Evolutionary conservation across 306 rosid genomes (phyloP).

Genomic region (Malus sylvestris): DNA sequence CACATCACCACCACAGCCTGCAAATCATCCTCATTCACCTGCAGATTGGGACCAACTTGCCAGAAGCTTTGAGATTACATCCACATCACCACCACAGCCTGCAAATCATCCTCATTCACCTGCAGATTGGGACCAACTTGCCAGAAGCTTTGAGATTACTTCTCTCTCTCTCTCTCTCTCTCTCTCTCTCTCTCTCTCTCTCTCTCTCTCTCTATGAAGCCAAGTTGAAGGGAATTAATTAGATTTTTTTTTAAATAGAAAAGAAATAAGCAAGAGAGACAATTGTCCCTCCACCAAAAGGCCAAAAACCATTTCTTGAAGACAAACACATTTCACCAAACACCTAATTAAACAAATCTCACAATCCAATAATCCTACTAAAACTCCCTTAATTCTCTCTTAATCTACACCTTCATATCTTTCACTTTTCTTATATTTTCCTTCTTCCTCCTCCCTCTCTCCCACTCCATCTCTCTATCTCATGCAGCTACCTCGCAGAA

Average conservation of each 20-base stretch:
- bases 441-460: constrained; percentile 14
- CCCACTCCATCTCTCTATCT: constrained; percentile 10
- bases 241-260: constrained; percentile 3
- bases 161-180: not conserved
- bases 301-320: constrained; percentile 28
- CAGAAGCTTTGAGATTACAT: constrained; percentile 61
- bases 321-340: constrained; percentile 74
- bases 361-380: not conserved
- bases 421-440: constrained; percentile 34
- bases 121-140: too few relatives aligned
- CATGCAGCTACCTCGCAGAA: constrained; percentile 54
- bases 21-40: constrained; percentile 25
- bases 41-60: constrained; percentile 40
- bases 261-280: constrained; percentile 29
- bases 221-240: constrained; percentile 29
- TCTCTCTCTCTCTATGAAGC: not conserved
- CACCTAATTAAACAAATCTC: constrained; percentile 40
- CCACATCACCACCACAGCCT: not conserved
- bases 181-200: constrained; percentile 17
- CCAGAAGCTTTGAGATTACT: too few relatives aligned
- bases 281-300: constrained; percentile 51
- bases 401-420: constrained; percentile 12
- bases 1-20: constrained; percentile 24
- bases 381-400: not conserved
- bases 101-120: too few relatives aligned